phyloP scores from a whole-genome alignment of 2,329 filamentous ascomycete genomes.

The Periconia sp. region DNA sequence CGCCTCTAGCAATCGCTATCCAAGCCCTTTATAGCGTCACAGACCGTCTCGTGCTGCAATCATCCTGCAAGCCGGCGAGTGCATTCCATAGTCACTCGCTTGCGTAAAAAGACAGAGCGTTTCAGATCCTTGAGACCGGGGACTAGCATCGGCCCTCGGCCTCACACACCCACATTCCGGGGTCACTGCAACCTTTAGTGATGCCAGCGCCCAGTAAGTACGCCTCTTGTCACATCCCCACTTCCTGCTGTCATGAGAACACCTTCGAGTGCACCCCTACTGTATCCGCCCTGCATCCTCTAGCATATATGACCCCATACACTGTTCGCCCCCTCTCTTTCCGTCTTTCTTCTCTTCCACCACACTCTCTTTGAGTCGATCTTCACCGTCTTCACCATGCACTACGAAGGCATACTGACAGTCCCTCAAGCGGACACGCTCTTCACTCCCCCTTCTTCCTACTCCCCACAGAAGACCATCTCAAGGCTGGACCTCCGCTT shows the following conservation, averaged over 20 bases:
- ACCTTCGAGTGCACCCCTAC: conserved; percentile 13
- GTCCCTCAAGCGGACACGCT: conserved; percentile 50
- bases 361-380: conserved; percentile 19
- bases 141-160: conserved; percentile 40
- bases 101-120: conserved; percentile 41
- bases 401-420: conserved; percentile 45
- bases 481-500: conserved; percentile 46
- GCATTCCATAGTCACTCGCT: conserved; percentile 45
- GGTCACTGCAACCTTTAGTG: conserved; percentile 45
- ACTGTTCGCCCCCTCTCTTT: too few species aligned
- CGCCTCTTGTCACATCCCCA: conserved; percentile 37
- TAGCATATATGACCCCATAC: conserved; percentile 34
- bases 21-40: conserved; percentile 44
- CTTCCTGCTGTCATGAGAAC: conserved; percentile 40
- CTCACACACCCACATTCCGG: conserved; percentile 43
- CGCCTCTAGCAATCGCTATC: conserved; percentile 39
- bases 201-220: conserved; percentile 49
- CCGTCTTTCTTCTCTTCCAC: conserved; percentile 6
- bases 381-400: conserved; percentile 34
- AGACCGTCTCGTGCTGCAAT: conserved; percentile 46
- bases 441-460: conserved; percentile 50
- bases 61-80: conserved; percentile 37
- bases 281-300: conserved; percentile 13
- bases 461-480: conserved; percentile 47
- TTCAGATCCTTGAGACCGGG: conserved; percentile 46